Evolutionary conservation across 352 stramenopile genomes (phyloP).

Genomic region (Globisporangium nodosum): DNA sequence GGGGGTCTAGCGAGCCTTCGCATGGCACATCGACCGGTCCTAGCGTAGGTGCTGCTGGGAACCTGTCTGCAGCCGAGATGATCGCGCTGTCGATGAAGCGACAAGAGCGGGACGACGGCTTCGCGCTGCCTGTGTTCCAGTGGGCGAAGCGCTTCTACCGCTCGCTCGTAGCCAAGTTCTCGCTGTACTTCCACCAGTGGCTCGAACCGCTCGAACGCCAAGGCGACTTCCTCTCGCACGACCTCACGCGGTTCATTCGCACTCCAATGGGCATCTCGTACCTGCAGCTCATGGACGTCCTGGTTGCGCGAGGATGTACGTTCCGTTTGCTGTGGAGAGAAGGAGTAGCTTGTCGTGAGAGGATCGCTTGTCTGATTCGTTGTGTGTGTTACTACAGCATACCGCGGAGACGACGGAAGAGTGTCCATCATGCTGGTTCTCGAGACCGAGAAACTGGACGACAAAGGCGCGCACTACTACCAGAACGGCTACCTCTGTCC

Average conservation of each 20-base stretch:
- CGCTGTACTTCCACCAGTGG: constrained; percentile 79
- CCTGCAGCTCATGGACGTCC: constrained; percentile 73
- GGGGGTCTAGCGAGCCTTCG: constrained; percentile 1
- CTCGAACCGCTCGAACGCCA: constrained; percentile 65
- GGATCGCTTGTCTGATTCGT: not conserved
- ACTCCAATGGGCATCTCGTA: constrained; percentile 78
- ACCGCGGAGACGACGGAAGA: constrained; percentile 42
- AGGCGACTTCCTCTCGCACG: constrained; percentile 48
- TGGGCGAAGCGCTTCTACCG: constrained; percentile 80
- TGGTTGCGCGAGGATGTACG: constrained; percentile 63
- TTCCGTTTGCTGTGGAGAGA: not conserved
- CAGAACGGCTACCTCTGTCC: constrained; percentile 73
- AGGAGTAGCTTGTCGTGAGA: not conserved
- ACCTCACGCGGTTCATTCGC: constrained; percentile 69
- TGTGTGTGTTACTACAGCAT: constrained; percentile 22
- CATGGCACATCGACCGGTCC: not conserved
- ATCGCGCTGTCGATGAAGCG: constrained; percentile 70
- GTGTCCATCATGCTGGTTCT: constrained; percentile 66
- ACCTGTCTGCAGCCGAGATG: constrained; percentile 62
- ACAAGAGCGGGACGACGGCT: constrained; percentile 72
- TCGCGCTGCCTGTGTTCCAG: constrained; percentile 73
- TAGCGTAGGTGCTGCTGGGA: not conserved
- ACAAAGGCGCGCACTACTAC: constrained; percentile 76
- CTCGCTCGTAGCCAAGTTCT: constrained; percentile 81
- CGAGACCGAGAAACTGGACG: constrained; percentile 66